Evolutionary conservation across 345 rosid species (phyloP).

Genomic region (Aquilaria sinensis): DNA sequence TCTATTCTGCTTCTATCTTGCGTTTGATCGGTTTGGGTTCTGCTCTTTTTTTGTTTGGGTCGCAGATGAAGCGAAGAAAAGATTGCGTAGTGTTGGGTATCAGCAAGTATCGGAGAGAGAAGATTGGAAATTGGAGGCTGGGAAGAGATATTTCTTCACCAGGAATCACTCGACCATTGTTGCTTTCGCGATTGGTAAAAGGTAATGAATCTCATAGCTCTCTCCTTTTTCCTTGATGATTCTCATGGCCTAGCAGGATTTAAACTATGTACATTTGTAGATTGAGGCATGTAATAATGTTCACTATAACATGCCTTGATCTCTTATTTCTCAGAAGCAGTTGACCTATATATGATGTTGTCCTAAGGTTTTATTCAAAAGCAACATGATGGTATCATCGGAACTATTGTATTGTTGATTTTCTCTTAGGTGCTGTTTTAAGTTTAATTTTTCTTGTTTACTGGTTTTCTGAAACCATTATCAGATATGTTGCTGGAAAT

Average conservation of each 20-base stretch:
- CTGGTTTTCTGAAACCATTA: slow-evolving; percentile 7
- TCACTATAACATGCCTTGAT: too few relatives aligned
- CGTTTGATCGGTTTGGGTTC: neutral
- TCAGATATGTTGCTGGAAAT: slow-evolving; percentile 87
- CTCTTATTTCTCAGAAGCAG: neutral
- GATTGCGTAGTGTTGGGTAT: slow-evolving; percentile 56
- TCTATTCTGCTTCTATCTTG: neutral
- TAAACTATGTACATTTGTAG: too few relatives aligned
- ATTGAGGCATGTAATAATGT: too few relatives aligned
- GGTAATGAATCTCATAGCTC: slow-evolving; percentile 28
- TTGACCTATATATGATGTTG: too few relatives aligned
- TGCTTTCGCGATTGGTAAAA: slow-evolving; percentile 88
- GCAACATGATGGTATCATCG: neutral
- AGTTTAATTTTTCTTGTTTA: neutral
- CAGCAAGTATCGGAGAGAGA: slow-evolving; percentile 73
- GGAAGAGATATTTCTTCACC: slow-evolving; percentile 83
- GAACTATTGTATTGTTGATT: neutral
- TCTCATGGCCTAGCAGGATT: too few relatives aligned
- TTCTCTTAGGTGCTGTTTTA: neutral
- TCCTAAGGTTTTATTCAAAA: too few relatives aligned
- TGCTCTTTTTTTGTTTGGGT: slow-evolving; percentile 6
- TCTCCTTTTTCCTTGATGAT: neutral
- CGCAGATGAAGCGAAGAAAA: slow-evolving; percentile 78
- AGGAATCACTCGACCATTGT: slow-evolving; percentile 86
- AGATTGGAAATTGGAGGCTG: slow-evolving; percentile 77